Conservation (phyloP, 257 asterid species). For the Plantago major region DNA sequence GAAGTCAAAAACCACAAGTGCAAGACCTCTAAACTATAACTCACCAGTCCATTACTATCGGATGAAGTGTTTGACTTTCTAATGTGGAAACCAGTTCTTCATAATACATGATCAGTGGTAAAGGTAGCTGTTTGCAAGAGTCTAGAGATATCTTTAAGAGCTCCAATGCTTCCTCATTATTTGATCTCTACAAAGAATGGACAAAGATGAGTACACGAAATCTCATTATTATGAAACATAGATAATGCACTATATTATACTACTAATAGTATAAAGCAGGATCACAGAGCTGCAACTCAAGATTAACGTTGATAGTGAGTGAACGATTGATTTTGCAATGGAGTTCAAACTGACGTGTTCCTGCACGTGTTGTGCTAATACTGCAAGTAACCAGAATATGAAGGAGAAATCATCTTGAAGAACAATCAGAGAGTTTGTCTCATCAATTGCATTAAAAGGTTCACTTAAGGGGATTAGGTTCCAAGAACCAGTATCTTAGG, state of each 20-base stretch:
- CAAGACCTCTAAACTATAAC: slow-evolving; percentile 18
- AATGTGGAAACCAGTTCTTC: slow-evolving; percentile 63
- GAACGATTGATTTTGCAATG: no score
- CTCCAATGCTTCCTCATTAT: slow-evolving; percentile 79
- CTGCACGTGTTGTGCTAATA: not conserved
- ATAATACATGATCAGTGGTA: slow-evolving; percentile 65
- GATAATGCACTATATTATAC: not conserved
- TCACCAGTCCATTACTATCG: slow-evolving; percentile 68
- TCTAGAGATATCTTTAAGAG: slow-evolving; percentile 64
- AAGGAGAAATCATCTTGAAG: no score
- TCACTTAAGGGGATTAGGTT: no score
- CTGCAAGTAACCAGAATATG: not conserved
- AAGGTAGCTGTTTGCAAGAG: slow-evolving; percentile 69
- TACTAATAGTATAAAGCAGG: not conserved
- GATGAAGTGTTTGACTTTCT: slow-evolving; percentile 61
- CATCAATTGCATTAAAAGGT: no score
- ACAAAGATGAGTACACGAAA: slow-evolving; percentile 21
- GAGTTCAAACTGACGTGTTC: no score
- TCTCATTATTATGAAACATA: slow-evolving; percentile 9
- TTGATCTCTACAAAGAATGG: slow-evolving; percentile 48
- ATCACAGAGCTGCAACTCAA: not conserved
- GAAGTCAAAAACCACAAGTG: slow-evolving; percentile 1
- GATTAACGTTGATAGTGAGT: not conserved
- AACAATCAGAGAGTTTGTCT: no score
- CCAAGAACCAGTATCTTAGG: no score